Evolutionary conservation across 2,329 filamentous ascomycete genomes (phyloP).

Genomic region (Zymoseptoria ardabiliae): DNA sequence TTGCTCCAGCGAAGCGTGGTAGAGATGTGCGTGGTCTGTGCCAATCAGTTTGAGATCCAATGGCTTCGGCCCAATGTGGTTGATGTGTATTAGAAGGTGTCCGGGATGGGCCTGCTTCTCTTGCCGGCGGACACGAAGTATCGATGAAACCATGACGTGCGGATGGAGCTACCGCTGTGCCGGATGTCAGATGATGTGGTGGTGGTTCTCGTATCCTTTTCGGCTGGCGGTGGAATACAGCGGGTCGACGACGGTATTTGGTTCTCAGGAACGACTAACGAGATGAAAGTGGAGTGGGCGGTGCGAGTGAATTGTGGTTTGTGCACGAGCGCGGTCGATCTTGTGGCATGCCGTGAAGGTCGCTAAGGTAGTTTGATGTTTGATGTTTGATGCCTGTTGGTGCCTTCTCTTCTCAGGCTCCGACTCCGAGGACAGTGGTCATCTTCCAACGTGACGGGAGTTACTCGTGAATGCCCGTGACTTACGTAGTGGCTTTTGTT

Average conservation of each 20-base stretch:
- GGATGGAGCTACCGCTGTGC: not conserved
- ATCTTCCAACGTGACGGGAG: too few species aligned
- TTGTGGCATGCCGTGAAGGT: too few species aligned
- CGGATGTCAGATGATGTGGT: not conserved
- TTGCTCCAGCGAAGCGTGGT: conserved; percentile 54
- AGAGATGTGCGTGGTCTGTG: conserved; percentile 59
- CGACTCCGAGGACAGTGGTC: too few species aligned
- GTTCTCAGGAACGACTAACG: not conserved
- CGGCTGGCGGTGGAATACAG: not conserved
- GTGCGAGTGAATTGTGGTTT: not conserved
- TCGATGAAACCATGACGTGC: conserved; percentile 9
- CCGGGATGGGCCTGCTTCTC: conserved; percentile 18
- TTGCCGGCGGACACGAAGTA: conserved; percentile 55
- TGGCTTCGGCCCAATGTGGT: conserved; percentile 41
- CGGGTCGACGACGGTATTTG: not conserved
- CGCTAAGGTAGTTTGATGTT: too few species aligned
- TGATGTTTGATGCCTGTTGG: too few species aligned
- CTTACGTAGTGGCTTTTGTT: too few species aligned
- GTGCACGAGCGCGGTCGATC: not conserved
- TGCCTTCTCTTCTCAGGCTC: too few species aligned
- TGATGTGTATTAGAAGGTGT: conserved; percentile 54
- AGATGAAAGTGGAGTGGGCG: not conserved
- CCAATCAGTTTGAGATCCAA: conserved; percentile 61
- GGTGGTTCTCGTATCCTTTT: not conserved
- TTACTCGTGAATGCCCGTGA: too few species aligned